Evolutionary conservation across 345 rosid genomes (phyloP).

Genomic region (Salix arbutifolia): DNA sequence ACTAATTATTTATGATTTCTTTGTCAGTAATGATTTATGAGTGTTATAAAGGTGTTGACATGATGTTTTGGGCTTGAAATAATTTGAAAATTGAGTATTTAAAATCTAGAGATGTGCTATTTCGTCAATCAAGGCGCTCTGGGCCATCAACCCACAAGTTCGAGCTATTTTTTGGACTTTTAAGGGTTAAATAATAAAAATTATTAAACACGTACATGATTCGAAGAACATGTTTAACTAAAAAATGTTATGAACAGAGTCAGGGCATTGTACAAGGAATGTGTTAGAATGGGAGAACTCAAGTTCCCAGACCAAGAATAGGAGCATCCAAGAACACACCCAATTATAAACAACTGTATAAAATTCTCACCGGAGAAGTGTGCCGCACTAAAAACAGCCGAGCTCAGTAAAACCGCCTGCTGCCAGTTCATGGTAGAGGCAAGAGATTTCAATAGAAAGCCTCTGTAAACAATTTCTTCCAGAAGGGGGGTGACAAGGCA

Average conservation of each 20-base stretch:
- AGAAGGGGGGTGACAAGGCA: conserved; percentile 61
- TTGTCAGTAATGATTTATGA: no score
- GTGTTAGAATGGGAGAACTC: conserved; percentile 51
- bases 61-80: no score
- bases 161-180: no score
- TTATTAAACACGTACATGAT: no score
- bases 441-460: conserved; percentile 63
- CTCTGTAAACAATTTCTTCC: conserved; percentile 81
- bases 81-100: no score
- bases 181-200: no score
- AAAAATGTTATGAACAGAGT: conserved; percentile 39
- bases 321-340: conserved; percentile 60
- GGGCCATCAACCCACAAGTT: no score
- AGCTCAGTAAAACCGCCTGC: conserved; percentile 51
- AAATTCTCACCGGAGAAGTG: conserved; percentile 70
- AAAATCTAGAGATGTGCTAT: no score
- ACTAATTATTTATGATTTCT: no score
- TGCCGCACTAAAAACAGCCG: conserved; percentile 64
- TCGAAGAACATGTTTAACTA: conserved; percentile 14
- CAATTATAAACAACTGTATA: conserved; percentile 61
- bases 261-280: conserved; percentile 73
- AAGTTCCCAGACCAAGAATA: conserved; percentile 80
- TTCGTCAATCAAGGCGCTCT: no score
- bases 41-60: no score
- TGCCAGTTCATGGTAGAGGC: conserved; percentile 57